These are phyloP conservation scores for Phyllosticta citriasiana DNA, from an alignment of 2,329 filamentous ascomycete species.

Conservation along the genomic window DNA sequence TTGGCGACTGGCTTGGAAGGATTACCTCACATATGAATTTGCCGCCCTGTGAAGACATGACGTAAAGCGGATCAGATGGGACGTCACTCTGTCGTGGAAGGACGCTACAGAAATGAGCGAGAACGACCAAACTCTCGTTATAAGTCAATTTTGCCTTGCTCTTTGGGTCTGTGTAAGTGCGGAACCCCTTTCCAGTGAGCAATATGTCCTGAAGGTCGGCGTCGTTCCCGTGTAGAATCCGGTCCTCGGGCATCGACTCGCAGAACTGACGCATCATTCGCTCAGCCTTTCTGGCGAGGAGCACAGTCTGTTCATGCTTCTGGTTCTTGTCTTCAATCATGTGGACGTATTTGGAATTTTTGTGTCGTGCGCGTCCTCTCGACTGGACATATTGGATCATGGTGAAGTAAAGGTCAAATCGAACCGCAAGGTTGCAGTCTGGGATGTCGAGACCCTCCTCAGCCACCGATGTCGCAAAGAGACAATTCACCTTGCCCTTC, in stretches of 20 bases:
- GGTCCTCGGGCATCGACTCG: constrained; percentile 60
- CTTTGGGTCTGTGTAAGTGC: constrained; percentile 48
- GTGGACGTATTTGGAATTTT: constrained; percentile 68
- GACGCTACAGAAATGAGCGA: constrained; percentile 64
- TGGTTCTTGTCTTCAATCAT: constrained; percentile 68
- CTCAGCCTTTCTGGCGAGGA: constrained; percentile 50
- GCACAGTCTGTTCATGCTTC: constrained; percentile 46
- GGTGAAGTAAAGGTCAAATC: constrained; percentile 81
- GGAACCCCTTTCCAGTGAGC: constrained; percentile 40
- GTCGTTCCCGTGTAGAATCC: constrained; percentile 43
- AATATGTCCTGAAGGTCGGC: constrained; percentile 48
- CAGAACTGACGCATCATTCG: constrained; percentile 65
- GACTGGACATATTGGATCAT: constrained; percentile 95
- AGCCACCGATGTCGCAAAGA: constrained; percentile 55
- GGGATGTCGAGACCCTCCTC: constrained; percentile 59
- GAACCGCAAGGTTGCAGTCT: constrained; percentile 55
- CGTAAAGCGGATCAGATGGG: constrained; percentile 46
- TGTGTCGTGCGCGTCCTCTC: constrained; percentile 71
- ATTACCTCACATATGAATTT: constrained; percentile 69
- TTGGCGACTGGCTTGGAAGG: constrained; percentile 63
- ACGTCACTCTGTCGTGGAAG: constrained; percentile 46
- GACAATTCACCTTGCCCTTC: constrained; percentile 48
- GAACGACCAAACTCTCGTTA: constrained; percentile 57
- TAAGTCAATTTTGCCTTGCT: constrained; percentile 76
- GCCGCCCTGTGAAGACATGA: constrained; percentile 45